Conservation (phyloP, 83 land plant genomes). For the Picea abies region DNA sequence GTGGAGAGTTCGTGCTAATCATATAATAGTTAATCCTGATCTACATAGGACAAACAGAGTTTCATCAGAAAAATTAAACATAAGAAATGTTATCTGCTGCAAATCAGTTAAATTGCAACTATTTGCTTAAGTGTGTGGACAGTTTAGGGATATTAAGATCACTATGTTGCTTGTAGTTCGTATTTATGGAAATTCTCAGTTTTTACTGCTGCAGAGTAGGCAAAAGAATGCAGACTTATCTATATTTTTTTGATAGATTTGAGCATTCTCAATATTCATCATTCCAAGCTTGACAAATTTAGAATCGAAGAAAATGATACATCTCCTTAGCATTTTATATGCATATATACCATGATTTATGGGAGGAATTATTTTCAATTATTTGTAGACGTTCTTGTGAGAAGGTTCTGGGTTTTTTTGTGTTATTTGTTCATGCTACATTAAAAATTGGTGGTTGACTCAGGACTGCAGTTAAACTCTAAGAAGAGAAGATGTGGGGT, state of each 20-base stretch:
- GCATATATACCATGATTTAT: not conserved
- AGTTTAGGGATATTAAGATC: too few species aligned
- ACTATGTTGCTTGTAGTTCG: too few species aligned
- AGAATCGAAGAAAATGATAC: not conserved
- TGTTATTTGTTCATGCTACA: not conserved
- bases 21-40: not conserved
- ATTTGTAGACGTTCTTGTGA: not conserved
- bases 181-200: too few species aligned
- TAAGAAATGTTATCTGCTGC: too few species aligned
- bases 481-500: conserved; percentile 5
- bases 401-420: not conserved
- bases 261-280: not conserved
- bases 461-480: not conserved
- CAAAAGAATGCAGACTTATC: not conserved
- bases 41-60: not conserved
- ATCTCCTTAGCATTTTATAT: not conserved
- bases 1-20: not conserved
- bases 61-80: not conserved
- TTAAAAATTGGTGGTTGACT: not conserved
- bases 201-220: too few species aligned
- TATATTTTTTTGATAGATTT: not conserved
- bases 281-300: not conserved
- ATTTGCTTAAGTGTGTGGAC: too few species aligned
- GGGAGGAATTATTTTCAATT: not conserved
- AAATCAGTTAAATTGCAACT: too few species aligned